These are phyloP conservation scores for Endotrypanum monterogeii DNA, from an alignment of 208 protist species.

Conservation along the genomic window DNA sequence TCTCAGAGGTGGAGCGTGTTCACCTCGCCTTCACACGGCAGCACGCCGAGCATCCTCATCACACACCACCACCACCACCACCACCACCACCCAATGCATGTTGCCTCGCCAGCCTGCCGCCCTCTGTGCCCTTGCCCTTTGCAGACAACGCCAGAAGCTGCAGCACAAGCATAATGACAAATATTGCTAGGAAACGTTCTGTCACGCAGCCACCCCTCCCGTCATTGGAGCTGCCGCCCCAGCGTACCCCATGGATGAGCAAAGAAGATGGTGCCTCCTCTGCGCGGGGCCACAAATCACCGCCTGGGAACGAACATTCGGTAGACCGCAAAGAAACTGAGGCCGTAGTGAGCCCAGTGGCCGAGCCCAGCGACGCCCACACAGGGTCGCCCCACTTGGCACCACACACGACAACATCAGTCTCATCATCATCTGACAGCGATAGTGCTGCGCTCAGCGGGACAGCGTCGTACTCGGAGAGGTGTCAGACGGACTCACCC, in stretches of 20 bases:
- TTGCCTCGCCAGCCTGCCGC: too few relatives aligned
- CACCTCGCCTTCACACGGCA: not conserved
- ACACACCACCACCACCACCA: too few relatives aligned
- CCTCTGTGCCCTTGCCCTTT: not conserved
- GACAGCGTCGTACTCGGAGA: constrained; percentile 8
- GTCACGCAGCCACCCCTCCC: not conserved
- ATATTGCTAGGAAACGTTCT: not conserved
- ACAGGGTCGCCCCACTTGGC: not conserved
- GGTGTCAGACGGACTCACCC: not conserved
- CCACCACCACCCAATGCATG: not conserved
- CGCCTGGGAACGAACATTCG: not conserved
- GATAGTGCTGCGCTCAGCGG: constrained; percentile 7
- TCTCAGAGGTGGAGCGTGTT: not conserved
- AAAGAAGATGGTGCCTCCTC: not conserved
- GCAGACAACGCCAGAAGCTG: not conserved
- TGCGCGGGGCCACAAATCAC: not conserved
- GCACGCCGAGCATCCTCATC: not conserved
- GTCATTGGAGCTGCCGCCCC: not conserved
- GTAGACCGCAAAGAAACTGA: not conserved
- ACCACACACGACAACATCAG: not conserved
- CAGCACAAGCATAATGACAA: not conserved
- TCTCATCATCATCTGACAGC: not conserved
- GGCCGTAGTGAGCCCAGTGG: not conserved
- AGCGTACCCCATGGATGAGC: not conserved
- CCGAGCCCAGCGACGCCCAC: not conserved